Evolutionary conservation across 208 protist genomes (phyloP), one percentile per base, ranked within the genome.

Genomic region (Trypanosoma brucei): DNA sequence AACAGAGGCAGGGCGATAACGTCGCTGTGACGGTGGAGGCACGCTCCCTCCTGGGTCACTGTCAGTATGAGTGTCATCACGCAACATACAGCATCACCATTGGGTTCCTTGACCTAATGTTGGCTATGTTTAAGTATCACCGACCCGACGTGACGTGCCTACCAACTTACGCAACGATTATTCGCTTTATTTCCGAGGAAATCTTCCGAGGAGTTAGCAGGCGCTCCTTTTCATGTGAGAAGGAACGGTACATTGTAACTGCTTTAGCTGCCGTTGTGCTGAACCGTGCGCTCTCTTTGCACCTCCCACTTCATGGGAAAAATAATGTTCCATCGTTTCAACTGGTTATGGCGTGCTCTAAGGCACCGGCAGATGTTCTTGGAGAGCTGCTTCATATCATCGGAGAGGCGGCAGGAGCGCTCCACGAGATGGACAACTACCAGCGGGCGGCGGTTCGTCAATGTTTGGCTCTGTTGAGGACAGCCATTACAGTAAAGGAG

Each of bases 21-120:
- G 49, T 49, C 0, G 53, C 36, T 5, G 38, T 58, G 35, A 65
- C 53, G 3, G 68, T 82, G 22, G 78, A 83, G 49, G 68, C 65
- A 39, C 76, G 78, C 3, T 90, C 84, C 2, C 60, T 94, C 30
- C 58, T 92, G 1, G 84, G 83, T 0, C 88, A 94, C 76, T 91
- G 84, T 65, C 76, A 84, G 63, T 89, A 82, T 56, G 88, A 94
- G 65, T 64, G 65, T 53, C 78, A 79, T 33, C 58, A 80, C 2
- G 85, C 78, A 54, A 75, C 62, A 13, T 94, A 88, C 66, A 69
- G 76, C 67, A 91, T 94, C 56, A 90, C 84, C 3, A 77, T 85
- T 46, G 88, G 88, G 4, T 87, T 91, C 59, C 74, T 94, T 6
- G 70, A 87, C 75, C 75, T 94, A 39, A 75, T 91, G 44, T 72